Evolutionary conservation across 177 flowering plant genomes (phyloP), one percentile per base, ranked within the genome.

Genomic region (Vitis hybrid): DNA sequence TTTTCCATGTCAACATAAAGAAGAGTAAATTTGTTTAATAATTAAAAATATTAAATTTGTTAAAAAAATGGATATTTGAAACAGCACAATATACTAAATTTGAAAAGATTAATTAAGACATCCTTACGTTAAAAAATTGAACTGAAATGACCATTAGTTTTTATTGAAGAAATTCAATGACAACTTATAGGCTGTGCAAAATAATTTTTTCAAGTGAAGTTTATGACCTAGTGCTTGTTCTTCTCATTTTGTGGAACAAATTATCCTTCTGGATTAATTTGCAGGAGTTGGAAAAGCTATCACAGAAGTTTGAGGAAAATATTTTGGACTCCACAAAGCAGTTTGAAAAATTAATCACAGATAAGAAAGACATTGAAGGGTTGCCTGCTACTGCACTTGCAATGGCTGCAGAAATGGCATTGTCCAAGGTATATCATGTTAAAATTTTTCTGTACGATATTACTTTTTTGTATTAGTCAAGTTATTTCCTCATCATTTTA

Each of bases 281-380:
- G 63, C 83, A 96, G 97, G 99, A 96, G 74, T 80, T 96, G 68
- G 90, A 90, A 70, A 94, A 83, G 67, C 83, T 94, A 50, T 87
- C 95, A 22, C 88, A 84, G 65, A 94, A 92, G 66, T 96, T 92
- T 77, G 83, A 52, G 49, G 97, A 94, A 78, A 94, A 94, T 77
- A 94, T 91, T 67, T 75, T 94, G 78, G 99, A 96, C 79, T 89
- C 98, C 58, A 96, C 98, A 61, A 94, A 96, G 82, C 90, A 90
- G 70, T 96, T 89, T 83, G 95, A 92, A 82, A 92, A 91, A 72
- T 58, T 94, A 71, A 80, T 96, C 57, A 83, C 87, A 9, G 95
- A 92, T 70, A 90, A 92, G 84, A 86, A 88, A 70, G 97, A 96
- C 6, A 73, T 96, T 80, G 98, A 91, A 65, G 99, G 99, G 60